phyloP scores from a whole-genome alignment of 2,329 filamentous ascomycete species.

The Fulvia fulva region DNA sequence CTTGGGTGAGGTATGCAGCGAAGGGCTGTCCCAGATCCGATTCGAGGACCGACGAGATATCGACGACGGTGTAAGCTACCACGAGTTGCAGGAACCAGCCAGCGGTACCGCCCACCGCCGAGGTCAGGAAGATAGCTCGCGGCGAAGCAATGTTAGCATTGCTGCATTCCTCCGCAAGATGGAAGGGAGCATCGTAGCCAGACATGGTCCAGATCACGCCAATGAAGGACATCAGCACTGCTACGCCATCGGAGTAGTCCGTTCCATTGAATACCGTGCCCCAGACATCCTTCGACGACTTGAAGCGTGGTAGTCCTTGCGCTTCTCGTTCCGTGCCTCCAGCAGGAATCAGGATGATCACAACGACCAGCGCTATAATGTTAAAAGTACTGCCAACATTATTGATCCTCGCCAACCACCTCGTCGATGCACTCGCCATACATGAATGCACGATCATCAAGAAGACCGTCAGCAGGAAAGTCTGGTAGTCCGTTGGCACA shows the following conservation, averaged over 20 bases:
- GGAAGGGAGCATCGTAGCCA: slow-evolving; percentile 5
- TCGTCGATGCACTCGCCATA: slow-evolving; percentile 67
- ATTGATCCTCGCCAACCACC: slow-evolving; percentile 67
- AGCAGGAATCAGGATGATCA: slow-evolving; percentile 66
- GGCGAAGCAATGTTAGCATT: slow-evolving; percentile 68
- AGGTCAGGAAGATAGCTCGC: slow-evolving; percentile 68
- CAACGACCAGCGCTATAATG: slow-evolving; percentile 61
- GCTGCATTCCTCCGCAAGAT: slow-evolving; percentile 47
- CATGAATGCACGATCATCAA: slow-evolving; percentile 65
- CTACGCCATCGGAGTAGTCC: slow-evolving; percentile 63
- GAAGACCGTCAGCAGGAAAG: slow-evolving; percentile 62
- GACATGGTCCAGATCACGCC: slow-evolving; percentile 65
- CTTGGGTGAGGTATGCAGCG: slow-evolving; percentile 65
- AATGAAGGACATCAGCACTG: slow-evolving; percentile 68
- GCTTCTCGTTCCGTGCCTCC: slow-evolving; percentile 46
- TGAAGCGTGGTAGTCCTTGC: slow-evolving; percentile 56
- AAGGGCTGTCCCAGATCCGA: slow-evolving; percentile 66
- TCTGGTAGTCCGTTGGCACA: slow-evolving; percentile 61
- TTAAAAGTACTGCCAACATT: slow-evolving; percentile 68
- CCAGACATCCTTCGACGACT: slow-evolving; percentile 58
- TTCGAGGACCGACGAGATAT: slow-evolving; percentile 56
- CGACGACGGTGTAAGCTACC: slow-evolving; percentile 66
- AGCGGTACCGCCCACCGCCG: slow-evolving; percentile 60
- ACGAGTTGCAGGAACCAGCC: slow-evolving; percentile 73
- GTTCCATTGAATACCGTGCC: slow-evolving; percentile 63